A percentile compares a stretch with the other conserved stretches of the same genome.
phyloP scores from a whole-genome alignment of 257 asterid genomes.

The Nicotiana undulata region DNA sequence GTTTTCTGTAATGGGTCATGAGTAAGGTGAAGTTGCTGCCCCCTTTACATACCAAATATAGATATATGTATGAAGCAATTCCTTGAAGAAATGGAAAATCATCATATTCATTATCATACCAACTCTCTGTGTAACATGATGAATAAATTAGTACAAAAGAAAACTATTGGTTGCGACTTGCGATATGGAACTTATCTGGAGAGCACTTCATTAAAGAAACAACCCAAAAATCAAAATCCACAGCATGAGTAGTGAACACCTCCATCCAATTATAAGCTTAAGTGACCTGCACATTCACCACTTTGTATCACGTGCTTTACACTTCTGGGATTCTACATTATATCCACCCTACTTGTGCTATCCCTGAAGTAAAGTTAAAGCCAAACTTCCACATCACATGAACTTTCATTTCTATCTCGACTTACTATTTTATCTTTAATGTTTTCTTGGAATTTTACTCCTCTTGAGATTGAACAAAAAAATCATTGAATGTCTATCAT shows the following conservation, averaged over 20 bases:
- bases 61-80: background rate
- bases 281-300: background rate
- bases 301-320: slow-evolving; percentile 11
- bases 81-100: slow-evolving; percentile 11
- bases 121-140: background rate
- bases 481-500: too few relatives aligned
- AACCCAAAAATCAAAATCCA: background rate
- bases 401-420: background rate
- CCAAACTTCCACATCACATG: slow-evolving; percentile 16
- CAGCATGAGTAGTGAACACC: too few relatives aligned
- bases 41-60: background rate
- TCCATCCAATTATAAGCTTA: background rate
- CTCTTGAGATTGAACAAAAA: background rate
- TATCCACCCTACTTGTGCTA: background rate
- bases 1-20: background rate
- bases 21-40: background rate
- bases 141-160: background rate
- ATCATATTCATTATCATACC: background rate
- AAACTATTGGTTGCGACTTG: background rate
- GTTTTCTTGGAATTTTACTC: background rate
- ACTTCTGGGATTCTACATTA: background rate
- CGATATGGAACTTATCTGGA: slow-evolving; percentile 12
- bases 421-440: background rate
- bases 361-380: slow-evolving; percentile 13
- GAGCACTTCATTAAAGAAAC: slow-evolving; percentile 2